A percentile compares a stretch with the other conserved stretches of the same genome.
phyloP scores from a whole-genome alignment of 2,329 filamentous ascomycete genomes.

The Fusarium gaditjirri region DNA sequence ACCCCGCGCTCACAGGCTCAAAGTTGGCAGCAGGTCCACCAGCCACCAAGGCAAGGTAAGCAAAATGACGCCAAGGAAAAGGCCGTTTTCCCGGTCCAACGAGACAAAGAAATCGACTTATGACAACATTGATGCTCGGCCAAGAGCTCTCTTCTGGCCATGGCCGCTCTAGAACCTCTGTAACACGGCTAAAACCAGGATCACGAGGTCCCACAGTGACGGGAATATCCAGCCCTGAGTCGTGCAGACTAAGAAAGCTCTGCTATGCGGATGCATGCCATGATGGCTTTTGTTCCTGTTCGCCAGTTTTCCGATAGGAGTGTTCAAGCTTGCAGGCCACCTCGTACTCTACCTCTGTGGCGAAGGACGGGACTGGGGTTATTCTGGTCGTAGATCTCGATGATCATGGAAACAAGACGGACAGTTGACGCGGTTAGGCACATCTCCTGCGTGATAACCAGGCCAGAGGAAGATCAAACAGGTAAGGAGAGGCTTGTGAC shows the following conservation, averaged over 20 bases:
- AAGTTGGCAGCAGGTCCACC: conserved; percentile 27
- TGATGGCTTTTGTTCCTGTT: conserved; percentile 2
- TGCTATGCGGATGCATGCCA: background rate
- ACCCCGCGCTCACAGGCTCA: conserved; percentile 27
- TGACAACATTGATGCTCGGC: conserved; percentile 13
- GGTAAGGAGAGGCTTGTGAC: conserved; percentile 7
- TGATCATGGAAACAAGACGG: conserved; percentile 32
- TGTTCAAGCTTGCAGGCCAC: background rate
- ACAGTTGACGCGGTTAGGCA: background rate
- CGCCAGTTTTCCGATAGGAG: background rate
- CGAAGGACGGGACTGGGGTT: background rate
- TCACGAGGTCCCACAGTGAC: conserved; percentile 34
- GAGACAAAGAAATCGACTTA: conserved; percentile 10
- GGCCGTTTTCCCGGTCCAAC: conserved; percentile 18
- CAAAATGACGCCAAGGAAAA: conserved; percentile 30
- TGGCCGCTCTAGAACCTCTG: conserved; percentile 33
- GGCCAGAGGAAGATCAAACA: conserved; percentile 5
- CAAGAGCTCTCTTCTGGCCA: background rate
- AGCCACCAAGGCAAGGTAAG: conserved; percentile 20
- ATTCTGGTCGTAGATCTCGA: conserved; percentile 28
- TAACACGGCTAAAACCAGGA: conserved; percentile 23
- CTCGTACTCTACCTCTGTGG: conserved; percentile 24
- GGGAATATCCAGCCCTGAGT: conserved; percentile 13
- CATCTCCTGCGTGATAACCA: conserved; percentile 13
- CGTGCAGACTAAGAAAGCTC: background rate